Conservation (phyloP, 768 basidiomycete species). For the Suillus discolor region DNA sequence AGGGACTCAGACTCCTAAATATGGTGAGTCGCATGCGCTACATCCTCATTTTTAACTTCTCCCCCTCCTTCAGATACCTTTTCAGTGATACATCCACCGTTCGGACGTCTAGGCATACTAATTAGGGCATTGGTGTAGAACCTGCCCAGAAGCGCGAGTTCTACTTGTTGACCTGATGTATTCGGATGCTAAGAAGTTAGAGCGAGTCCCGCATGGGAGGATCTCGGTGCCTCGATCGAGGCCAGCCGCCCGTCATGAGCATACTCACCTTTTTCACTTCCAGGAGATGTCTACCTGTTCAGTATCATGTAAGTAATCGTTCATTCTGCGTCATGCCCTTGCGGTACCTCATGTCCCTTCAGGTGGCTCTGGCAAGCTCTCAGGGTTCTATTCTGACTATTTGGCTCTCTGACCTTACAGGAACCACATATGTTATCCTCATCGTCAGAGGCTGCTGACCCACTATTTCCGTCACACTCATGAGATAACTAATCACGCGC, state of each 20-base stretch:
- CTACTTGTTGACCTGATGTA: background rate
- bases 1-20: background rate
- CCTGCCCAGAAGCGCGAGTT: background rate
- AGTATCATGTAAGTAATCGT: background rate
- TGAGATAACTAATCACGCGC: background rate
- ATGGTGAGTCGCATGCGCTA: background rate
- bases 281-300: background rate
- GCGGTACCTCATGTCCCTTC: background rate
- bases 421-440: conserved; percentile 2
- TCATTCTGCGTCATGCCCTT: background rate
- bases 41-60: background rate
- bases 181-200: background rate
- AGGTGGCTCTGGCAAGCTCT: background rate
- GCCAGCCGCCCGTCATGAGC: background rate
- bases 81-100: background rate
- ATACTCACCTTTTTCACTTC: background rate
- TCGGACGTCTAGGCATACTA: background rate
- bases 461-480: conserved; percentile 1
- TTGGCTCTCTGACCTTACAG: background rate
- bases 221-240: background rate
- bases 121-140: background rate
- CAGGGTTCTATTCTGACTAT: conserved; percentile 4
- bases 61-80: background rate
- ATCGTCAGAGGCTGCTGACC: background rate
- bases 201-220: background rate